Conservation (phyloP, 1,284 basidiomycete species). For the Sporisorium scitamineum region DNA sequence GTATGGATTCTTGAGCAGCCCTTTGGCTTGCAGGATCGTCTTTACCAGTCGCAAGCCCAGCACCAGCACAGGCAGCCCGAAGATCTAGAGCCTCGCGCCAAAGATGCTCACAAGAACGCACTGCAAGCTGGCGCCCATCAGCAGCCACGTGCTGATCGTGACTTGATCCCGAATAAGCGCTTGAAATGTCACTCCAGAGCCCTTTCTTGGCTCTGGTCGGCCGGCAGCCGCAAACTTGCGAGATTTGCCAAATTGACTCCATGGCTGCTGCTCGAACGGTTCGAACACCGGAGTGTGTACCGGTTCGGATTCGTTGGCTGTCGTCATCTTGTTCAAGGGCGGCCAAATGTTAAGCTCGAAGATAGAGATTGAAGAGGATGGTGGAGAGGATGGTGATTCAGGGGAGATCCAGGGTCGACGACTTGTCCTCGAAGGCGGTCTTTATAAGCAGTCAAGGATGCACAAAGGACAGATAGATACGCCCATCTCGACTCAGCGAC, state of each 20-base stretch:
- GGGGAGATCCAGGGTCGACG: no score
- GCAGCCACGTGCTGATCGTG: slow-evolving; percentile 24
- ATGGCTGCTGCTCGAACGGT: slow-evolving; percentile 20
- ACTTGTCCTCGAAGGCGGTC: no score
- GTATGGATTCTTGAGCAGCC: slow-evolving; percentile 9
- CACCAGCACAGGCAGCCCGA: slow-evolving; percentile 15
- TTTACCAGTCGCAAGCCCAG: slow-evolving; percentile 7
- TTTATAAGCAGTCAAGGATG: no score
- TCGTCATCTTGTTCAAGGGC: neutral
- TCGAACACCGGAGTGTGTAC: slow-evolving; percentile 15
- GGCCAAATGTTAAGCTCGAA: no score
- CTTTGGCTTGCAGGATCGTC: slow-evolving; percentile 15
- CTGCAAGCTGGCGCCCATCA: slow-evolving; percentile 23
- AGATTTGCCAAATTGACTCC: slow-evolving; percentile 14
- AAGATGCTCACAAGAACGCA: slow-evolving; percentile 13
- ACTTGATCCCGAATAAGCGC: slow-evolving; percentile 19
- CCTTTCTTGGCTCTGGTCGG: slow-evolving; percentile 6
- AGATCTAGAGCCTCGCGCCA: slow-evolving; percentile 15
- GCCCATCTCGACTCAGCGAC: no score
- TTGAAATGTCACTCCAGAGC: neutral
- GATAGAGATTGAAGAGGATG: no score
- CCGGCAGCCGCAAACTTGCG: neutral
- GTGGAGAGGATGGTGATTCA: no score
- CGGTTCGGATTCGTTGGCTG: neutral
- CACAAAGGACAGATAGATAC: no score